Percentiles rank a stretch among this genome's conserved stretches.
Conservation (phyloP, 1,284 basidiomycete species). For the Sporisorium exsertum region DNA sequence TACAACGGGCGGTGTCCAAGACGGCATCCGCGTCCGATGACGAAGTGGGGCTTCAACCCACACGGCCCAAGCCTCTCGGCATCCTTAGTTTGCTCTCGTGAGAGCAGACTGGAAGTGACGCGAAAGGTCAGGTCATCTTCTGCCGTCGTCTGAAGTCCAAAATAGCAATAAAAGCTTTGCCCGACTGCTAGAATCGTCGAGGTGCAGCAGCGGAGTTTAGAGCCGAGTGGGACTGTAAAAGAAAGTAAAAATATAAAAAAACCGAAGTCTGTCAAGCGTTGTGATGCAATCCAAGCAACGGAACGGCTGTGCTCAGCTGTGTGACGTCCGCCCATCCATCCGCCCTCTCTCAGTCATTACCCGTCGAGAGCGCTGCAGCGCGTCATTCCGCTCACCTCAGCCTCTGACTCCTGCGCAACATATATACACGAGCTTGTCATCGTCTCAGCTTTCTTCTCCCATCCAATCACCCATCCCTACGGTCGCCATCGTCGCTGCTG, state of each 20-base stretch:
- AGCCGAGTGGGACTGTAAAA: slow-evolving; percentile 2
- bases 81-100: not conserved
- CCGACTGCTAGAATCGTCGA: slow-evolving; percentile 18
- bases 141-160: not conserved
- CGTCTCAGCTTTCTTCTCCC: not conserved
- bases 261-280: not conserved
- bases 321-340: slow-evolving; percentile 3
- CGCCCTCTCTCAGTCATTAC: slow-evolving; percentile 9
- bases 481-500: not conserved
- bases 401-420: not conserved
- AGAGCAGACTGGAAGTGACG: not conserved
- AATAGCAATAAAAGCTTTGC: not conserved
- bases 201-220: slow-evolving; percentile 24
- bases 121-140: slow-evolving; percentile 47
- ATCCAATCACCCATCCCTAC: slow-evolving; percentile 1
- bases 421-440: slow-evolving; percentile 8
- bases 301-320: slow-evolving; percentile 5
- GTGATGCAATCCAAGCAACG: slow-evolving; percentile 6
- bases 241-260: slow-evolving; percentile 5
- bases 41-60: not conserved
- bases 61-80: not conserved
- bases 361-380: slow-evolving; percentile 7
- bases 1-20: not conserved
- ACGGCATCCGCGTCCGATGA: not conserved
- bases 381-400: slow-evolving; percentile 8